Conservation (phyloP, 768 basidiomycete species). For the Trametes gibbosa region DNA sequence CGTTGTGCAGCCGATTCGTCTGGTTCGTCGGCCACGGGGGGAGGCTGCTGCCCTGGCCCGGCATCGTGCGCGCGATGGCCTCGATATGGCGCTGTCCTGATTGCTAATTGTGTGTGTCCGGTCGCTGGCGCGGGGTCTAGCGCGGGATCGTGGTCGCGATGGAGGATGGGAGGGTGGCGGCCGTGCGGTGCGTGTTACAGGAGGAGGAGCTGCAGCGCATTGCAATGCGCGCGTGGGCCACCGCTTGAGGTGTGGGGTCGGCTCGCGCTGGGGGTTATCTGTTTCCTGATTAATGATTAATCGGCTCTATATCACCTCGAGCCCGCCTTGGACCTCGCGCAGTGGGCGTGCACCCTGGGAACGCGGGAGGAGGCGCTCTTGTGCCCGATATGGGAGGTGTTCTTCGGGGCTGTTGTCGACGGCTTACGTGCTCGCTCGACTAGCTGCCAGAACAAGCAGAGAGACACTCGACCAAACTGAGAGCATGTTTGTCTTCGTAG, state of each 20-base stretch:
- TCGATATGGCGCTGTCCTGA: background rate
- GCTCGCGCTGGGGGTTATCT: background rate
- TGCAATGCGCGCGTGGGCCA: background rate
- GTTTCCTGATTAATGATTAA: background rate
- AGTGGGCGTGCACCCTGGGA: constrained; percentile 7
- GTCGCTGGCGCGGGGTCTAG: background rate
- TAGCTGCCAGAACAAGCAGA: background rate
- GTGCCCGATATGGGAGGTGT: constrained; percentile 1
- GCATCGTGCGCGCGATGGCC: background rate
- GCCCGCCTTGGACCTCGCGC: background rate
- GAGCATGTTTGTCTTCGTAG: background rate
- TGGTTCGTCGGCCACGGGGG: constrained; percentile 19
- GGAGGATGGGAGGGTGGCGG: background rate
- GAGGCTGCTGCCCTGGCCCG: background rate
- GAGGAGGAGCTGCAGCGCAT: background rate
- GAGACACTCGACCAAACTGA: background rate
- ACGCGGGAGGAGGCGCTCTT: constrained; percentile 5
- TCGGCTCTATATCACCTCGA: constrained; percentile 11
- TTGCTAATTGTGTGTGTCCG: background rate
- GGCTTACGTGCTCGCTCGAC: background rate
- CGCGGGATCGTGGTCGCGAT: background rate
- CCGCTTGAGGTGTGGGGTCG: background rate
- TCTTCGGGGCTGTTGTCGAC: background rate
- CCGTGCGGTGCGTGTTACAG: too few species aligned
- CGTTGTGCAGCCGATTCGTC: background rate